phyloP scores from a whole-genome alignment of 768 basidiomycete species.

The Daedaleopsis sinensis region DNA sequence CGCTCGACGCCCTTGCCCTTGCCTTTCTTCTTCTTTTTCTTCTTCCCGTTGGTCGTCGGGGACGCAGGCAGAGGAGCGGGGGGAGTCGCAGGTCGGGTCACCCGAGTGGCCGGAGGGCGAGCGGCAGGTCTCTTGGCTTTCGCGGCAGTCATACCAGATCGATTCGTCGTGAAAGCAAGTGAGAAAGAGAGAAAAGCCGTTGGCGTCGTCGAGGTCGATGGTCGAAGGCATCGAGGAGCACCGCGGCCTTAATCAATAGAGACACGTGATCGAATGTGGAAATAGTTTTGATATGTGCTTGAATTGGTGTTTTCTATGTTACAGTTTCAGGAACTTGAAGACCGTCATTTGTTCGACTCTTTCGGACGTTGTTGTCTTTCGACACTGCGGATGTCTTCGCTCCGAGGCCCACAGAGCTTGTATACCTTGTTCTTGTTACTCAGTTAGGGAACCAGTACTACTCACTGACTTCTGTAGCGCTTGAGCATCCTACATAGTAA shows the following conservation, averaged over 20 bases:
- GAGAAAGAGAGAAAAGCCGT: conserved; percentile 1
- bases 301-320: neutral
- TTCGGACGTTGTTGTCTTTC: too few species aligned
- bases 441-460: too few species aligned
- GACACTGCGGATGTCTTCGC: too few species aligned
- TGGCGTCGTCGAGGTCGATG: conserved; percentile 16
- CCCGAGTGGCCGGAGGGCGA: conserved; percentile 16
- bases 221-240: conserved; percentile 10
- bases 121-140: conserved; percentile 22
- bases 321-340: too few species aligned
- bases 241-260: conserved; percentile 10
- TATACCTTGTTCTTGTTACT: too few species aligned
- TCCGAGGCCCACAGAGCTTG: too few species aligned
- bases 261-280: conserved; percentile 5
- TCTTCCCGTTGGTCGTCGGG: conserved; percentile 35
- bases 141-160: conserved; percentile 25
- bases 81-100: conserved; percentile 19
- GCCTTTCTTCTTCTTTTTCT: conserved; percentile 50
- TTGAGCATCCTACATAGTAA: too few species aligned
- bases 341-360: too few species aligned
- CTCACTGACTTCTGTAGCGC: too few species aligned
- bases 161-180: conserved; percentile 10
- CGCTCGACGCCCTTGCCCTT: conserved; percentile 38
- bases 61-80: conserved; percentile 13
- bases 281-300: conserved; percentile 3